Percentiles rank a stretch among this genome's conserved stretches.
These are phyloP conservation scores for Parmelia sp. DNA, from an alignment of 495 filamentous ascomycete species.

Conservation along the genomic window DNA sequence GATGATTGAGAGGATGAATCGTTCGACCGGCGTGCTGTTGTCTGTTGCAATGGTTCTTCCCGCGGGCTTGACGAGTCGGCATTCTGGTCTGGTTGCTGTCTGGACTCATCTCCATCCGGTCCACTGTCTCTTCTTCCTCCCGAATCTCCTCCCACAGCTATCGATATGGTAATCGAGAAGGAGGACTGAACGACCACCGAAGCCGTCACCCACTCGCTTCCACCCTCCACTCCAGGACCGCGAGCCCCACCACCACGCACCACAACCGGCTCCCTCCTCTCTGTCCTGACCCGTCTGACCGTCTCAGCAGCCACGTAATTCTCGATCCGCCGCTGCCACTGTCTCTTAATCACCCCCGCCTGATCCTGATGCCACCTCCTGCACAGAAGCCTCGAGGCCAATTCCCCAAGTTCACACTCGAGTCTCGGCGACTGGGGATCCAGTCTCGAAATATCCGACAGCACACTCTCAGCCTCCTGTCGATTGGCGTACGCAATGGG, in stretches of 20 bases:
- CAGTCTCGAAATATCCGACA: not conserved
- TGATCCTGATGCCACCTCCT: constrained; percentile 6
- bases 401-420: not conserved
- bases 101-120: not conserved
- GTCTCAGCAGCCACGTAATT: not conserved
- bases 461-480: not conserved
- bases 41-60: not conserved
- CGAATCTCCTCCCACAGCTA: not conserved
- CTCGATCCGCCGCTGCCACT: not conserved
- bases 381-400: constrained; percentile 12
- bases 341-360: not conserved
- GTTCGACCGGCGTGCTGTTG: not conserved
- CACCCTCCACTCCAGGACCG: no score
- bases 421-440: constrained; percentile 1
- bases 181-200: no score
- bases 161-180: no score
- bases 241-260: not conserved
- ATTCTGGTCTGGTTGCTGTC: not conserved
- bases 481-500: constrained; percentile 8
- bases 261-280: no score
- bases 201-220: no score
- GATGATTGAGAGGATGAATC: not conserved
- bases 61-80: not conserved
- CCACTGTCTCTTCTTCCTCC: not conserved
- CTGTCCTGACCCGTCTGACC: no score